A percentile compares a stretch with the other conserved stretches of the same genome.
Evolutionary conservation across 768 basidiomycete genomes (phyloP).

Genomic region (Peribolospora baueri): DNA sequence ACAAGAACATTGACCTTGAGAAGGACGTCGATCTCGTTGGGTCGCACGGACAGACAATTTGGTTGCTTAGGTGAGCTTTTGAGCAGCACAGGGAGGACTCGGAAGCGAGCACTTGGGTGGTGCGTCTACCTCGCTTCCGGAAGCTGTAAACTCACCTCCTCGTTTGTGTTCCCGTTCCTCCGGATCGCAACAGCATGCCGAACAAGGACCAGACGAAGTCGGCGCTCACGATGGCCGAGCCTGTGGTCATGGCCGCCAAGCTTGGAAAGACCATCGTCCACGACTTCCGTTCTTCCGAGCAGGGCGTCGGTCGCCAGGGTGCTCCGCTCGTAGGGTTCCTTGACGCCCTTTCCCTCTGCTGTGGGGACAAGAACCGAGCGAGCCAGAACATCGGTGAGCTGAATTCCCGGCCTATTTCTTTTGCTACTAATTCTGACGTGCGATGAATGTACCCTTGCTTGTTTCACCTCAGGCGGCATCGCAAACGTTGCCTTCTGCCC

Average conservation of each 20-base stretch:
- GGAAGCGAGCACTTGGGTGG: too few relatives aligned
- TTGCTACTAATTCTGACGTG: not conserved
- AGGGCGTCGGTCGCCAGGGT: conserved; percentile 4
- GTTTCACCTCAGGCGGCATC: not conserved
- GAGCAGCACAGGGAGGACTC: too few relatives aligned
- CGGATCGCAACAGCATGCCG: conserved; percentile 4
- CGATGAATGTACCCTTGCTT: too few relatives aligned
- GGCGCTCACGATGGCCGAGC: conserved; percentile 11
- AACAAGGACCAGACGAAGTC: conserved; percentile 10
- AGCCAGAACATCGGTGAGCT: conserved; percentile 13
- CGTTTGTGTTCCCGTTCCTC: too few relatives aligned
- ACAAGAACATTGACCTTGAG: conserved; percentile 2
- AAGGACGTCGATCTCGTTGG: conserved; percentile 7
- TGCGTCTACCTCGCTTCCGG: too few relatives aligned
- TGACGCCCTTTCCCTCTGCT: conserved; percentile 12
- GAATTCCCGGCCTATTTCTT: not conserved
- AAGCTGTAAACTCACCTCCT: too few relatives aligned
- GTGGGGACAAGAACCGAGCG: conserved; percentile 10
- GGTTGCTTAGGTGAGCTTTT: conserved; percentile 6
- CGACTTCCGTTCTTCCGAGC: conserved; percentile 13
- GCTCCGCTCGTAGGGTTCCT: conserved; percentile 13
- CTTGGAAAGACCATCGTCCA: conserved; percentile 9
- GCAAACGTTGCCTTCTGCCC: conserved; percentile 13
- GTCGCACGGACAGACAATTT: conserved; percentile 12
- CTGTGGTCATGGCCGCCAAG: conserved; percentile 5